These are phyloP conservation scores for Cryptococcus amylolentus DNA, from an alignment of 1,284 basidiomycete genomes.

Conservation along the genomic window DNA sequence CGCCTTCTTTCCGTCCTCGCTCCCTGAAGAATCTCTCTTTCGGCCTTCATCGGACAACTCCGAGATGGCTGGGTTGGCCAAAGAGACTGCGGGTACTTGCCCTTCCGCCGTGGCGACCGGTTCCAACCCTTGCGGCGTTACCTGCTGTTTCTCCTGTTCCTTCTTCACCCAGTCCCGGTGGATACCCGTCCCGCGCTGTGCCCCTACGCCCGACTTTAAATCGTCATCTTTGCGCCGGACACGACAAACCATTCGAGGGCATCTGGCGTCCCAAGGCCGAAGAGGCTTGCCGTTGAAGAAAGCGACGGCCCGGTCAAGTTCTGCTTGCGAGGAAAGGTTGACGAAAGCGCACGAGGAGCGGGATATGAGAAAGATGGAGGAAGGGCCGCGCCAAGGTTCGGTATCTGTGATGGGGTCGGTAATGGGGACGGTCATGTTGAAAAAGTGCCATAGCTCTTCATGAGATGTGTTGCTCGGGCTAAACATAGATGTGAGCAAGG, in stretches of 20 bases:
- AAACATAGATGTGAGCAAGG: constrained; percentile 7
- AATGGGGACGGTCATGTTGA: constrained; percentile 54
- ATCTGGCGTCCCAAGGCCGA: constrained; percentile 61
- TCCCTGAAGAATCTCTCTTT: constrained; percentile 23
- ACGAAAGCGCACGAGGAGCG: constrained; percentile 91
- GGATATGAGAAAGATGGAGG: constrained; percentile 87
- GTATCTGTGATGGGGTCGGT: constrained; percentile 8
- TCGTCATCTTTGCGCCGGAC: constrained; percentile 80
- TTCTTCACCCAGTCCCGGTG: constrained; percentile 76
- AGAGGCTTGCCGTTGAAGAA: constrained; percentile 59
- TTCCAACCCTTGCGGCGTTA: constrained; percentile 5
- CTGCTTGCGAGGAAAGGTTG: constrained; percentile 68
- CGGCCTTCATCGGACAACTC: constrained; percentile 38
- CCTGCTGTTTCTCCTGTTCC: constrained; percentile 39
- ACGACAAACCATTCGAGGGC: constrained; percentile 79
- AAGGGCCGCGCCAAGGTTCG: constrained; percentile 58
- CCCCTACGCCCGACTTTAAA: constrained; percentile 82
- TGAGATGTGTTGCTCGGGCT: constrained; percentile 67
- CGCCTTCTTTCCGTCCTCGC: constrained; percentile 41
- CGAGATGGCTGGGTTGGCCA: constrained; percentile 25
- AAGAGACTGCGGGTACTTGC: constrained; percentile 5
- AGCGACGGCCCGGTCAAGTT: constrained; percentile 65
- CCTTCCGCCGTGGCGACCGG: neutral
- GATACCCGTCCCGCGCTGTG: constrained; percentile 79
- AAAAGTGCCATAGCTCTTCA: constrained; percentile 85